Evolutionary conservation across 1,284 basidiomycete species (phyloP), one percentile per base, ranked within the genome.

Genomic region (Ceratobasidium sp.): DNA sequence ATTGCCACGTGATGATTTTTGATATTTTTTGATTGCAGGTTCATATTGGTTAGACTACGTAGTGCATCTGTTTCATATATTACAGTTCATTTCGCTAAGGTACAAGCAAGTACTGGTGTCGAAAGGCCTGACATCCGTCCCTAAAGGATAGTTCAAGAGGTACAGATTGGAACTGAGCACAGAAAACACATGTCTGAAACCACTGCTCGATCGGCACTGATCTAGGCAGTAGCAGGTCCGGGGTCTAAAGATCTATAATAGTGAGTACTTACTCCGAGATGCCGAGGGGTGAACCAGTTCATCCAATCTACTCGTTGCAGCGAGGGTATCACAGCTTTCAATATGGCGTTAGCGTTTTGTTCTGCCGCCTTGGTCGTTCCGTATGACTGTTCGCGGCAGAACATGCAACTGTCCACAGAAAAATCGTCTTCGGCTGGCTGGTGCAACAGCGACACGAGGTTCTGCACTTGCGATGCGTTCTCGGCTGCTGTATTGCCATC

Each of bases 401-500:
- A 33, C 23, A n/a, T 12, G 21, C 67, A 70, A 8, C 21, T 60
- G 1, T 60, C 51, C 3, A 28, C n/a, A 2, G 54, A 56, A 33
- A 70, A 70, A 14, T 60, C 28, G 7, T 23, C 44, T 70, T 70
- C 67, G n/a, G 36, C n/a, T 40, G 18, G 36, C 36, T 25, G 25
- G 33, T 70, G 67, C 40, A 70, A 23, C n/a, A 70, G n/a, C 12
- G 67, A 46, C n/a, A 70, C 51, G 3, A 70, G 40, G n/a, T 70
- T 54, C 36, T 44, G 51, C 30, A 70, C 23, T n/a, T 38, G 54
- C 11, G 56, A 11, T 38, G 33, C 42, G n/a, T 23, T 42, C 25
- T 56, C 51, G 42, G 16, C 33, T 33, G 28, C 59, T 6, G 16
- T 42, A 44, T 54, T 25, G 1, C 18, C 56, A 54, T 46, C 48